Base-by-base conservation (phyloP, 1,139 yeast genomes). In the Blastobotrys arbuscula region DNA sequence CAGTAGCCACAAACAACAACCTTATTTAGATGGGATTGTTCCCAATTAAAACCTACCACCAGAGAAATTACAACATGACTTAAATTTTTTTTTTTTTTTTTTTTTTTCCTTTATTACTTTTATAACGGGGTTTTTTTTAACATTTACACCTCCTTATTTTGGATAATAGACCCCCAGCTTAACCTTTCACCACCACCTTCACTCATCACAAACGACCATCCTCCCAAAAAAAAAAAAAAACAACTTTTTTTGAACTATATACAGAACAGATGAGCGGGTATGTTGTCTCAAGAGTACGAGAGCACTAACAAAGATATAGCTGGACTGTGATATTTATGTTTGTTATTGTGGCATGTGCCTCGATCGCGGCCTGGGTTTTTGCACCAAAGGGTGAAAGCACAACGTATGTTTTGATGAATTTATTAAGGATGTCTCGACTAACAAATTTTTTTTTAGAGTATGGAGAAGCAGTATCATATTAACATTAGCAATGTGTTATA, bases 391-490 rank as follows among this genome's bases (percentile, higher is more conserved):
- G 76, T 53, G 81, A 78, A 60, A 72, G 73, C 48, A 61, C 64
- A 52, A 75, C 81, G 64, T 62, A 50, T 44, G 66, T 56, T 21
- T 33, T 5, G 12, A 34, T 23, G 24, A 34, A 31, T 9, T 2
- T 19, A 30, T 21, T 18, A 23, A 20, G 16, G 23, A 20, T 12
- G 38, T 35, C 6, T n/a, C 31, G 33, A 34, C 50, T 47, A 43
- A 51, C 49, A 10, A n/a, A 36, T 30, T 30, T 38, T 12, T 40
- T 7, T 47, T 46, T 44, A 78, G 83, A 31, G 97, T 90, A 41
- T 89, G 95, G 94, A 79, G 97, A 71, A 85, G 95, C 49, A 86
- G 96, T 12, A 80, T 89, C 44, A 82, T 84, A 48, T 74, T 90
- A 56, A 79, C 90, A 3, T 68, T 90, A 62, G 81, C 95, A 20